Percentiles rank a stretch among this genome's conserved stretches.
Conservation (phyloP, 129 eudicot genomes). For the Flaveria linearis region DNA sequence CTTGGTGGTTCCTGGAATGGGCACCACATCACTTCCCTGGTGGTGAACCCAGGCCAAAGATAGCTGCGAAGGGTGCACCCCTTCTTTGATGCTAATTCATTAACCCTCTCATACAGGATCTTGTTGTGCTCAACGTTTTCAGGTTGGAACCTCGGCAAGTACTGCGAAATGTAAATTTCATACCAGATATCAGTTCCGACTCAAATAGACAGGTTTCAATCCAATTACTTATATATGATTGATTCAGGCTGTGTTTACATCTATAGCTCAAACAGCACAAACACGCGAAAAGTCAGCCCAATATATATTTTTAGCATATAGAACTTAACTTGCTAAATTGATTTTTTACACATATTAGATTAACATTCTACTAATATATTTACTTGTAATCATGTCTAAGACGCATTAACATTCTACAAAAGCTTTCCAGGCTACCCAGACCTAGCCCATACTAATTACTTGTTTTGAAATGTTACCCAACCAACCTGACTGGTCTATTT, state of each 20-base stretch:
- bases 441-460: not conserved
- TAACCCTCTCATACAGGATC: constrained; percentile 36
- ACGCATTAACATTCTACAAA: not conserved
- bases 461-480: not conserved
- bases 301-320: not conserved
- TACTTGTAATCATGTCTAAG: not conserved
- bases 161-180: constrained; percentile 24
- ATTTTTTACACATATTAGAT: not conserved
- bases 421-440: not conserved
- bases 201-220: not conserved
- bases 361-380: not conserved
- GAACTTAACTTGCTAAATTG: not conserved
- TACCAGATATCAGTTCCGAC: constrained; percentile 7
- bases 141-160: constrained; percentile 51
- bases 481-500: not conserved
- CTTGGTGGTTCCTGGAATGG: constrained; percentile 56
- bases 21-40: constrained; percentile 47
- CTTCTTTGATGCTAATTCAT: constrained; percentile 45
- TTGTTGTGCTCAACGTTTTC: constrained; percentile 52
- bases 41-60: constrained; percentile 19
- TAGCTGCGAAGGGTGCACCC: constrained; percentile 38
- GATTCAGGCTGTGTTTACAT: not conserved
- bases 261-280: not conserved
- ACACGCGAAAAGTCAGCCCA: not conserved
- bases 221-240: not conserved